These are phyloP conservation scores for Candida glucosophila DNA, from an alignment of 1,139 yeast genomes.

Conservation along the genomic window DNA sequence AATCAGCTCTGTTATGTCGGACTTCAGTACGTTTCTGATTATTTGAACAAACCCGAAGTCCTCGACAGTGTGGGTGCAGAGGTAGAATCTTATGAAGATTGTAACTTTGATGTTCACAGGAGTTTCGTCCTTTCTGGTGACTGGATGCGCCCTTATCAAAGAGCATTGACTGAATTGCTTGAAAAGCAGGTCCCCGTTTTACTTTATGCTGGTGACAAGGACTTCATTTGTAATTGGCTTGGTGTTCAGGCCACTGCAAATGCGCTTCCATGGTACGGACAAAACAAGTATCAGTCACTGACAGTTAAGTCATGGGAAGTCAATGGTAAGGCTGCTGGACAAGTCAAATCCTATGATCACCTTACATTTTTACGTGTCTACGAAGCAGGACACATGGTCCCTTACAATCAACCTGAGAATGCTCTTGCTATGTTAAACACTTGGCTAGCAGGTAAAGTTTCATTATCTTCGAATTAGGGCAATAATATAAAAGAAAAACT, in stretches of 20 bases:
- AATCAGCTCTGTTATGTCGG: constrained; percentile 61
- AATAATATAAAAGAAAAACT: no score
- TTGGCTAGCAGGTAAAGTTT: constrained; percentile 38
- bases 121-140: constrained; percentile 83
- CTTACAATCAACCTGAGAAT: constrained; percentile 39
- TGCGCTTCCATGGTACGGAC: constrained; percentile 57
- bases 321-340: constrained; percentile 34
- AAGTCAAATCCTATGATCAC: constrained; percentile 36
- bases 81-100: constrained; percentile 72
- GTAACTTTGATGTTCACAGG: constrained; percentile 79
- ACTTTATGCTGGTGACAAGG: constrained; percentile 81
- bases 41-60: constrained; percentile 28
- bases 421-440: constrained; percentile 40
- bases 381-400: constrained; percentile 46
- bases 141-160: constrained; percentile 83
- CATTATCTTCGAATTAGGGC: no score
- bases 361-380: constrained; percentile 40
- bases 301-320: constrained; percentile 35
- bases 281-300: constrained; percentile 37
- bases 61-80: constrained; percentile 88
- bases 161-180: constrained; percentile 52
- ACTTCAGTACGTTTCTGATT: constrained; percentile 23
- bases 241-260: constrained; percentile 83
- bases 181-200: constrained; percentile 59
- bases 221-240: constrained; percentile 80